These are phyloP conservation scores for barley (Hordeum vulgare) DNA, from an alignment of 176 grass and related monocot species.

Conservation along the genomic window DNA sequence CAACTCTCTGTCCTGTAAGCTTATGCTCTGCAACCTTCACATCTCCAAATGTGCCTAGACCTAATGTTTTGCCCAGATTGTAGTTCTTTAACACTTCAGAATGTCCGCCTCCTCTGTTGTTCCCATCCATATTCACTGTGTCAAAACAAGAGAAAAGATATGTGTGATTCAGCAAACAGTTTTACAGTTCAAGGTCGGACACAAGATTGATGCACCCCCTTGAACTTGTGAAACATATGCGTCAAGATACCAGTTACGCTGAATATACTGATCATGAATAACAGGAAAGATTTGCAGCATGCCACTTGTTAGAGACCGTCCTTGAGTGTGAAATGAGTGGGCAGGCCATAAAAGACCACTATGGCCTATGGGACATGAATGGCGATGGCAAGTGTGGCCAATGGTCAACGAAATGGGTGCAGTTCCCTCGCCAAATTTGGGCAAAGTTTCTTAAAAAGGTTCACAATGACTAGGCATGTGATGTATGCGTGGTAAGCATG, in stretches of 20 bases:
- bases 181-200: not conserved
- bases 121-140: constrained; percentile 62
- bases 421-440: not conserved
- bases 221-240: too few relatives aligned
- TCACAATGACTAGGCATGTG: not conserved
- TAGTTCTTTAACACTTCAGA: constrained; percentile 69
- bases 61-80: constrained; percentile 74
- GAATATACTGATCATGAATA: too few relatives aligned
- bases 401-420: not conserved
- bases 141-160: not conserved
- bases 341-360: too few relatives aligned
- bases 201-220: too few relatives aligned
- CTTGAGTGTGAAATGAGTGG: too few relatives aligned
- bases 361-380: too few relatives aligned
- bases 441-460: not conserved
- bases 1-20: constrained; percentile 69
- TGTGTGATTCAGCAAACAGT: not conserved
- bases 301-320: not conserved
- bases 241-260: too few relatives aligned
- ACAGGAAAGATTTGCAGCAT: too few relatives aligned
- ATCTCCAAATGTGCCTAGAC: constrained; percentile 84
- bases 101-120: constrained; percentile 35
- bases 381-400: too few relatives aligned
- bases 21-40: constrained; percentile 90
- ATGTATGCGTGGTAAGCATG: not conserved